A percentile compares a stretch with the other conserved stretches of the same genome.
Evolutionary conservation across 2,329 filamentous ascomycete genomes (phyloP).

Genomic region (Monosporascus sp.): DNA sequence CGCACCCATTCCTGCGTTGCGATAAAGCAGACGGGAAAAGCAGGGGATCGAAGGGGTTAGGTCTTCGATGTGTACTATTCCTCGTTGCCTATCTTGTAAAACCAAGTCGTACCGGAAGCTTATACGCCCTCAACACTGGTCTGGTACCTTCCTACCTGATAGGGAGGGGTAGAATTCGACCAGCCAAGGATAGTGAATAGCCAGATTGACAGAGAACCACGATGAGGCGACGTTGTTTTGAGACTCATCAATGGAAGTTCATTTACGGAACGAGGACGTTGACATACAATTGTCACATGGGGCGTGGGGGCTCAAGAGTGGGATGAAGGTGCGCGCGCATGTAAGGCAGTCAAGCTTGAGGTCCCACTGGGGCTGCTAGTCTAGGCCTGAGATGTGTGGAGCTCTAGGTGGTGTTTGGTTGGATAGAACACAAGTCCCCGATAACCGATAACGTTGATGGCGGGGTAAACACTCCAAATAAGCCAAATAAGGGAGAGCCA

Average conservation of each 20-base stretch:
- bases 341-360: background rate
- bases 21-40: background rate
- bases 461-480: background rate
- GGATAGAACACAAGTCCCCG: background rate
- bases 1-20: background rate
- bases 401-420: background rate
- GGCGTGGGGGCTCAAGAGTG: conserved; percentile 26
- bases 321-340: conserved; percentile 10
- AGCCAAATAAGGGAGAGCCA: no score
- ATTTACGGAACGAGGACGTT: conserved; percentile 28
- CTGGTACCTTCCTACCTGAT: no score
- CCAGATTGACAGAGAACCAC: conserved; percentile 7
- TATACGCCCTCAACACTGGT: no score
- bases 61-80: no score
- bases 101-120: no score
- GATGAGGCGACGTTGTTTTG: conserved; percentile 24
- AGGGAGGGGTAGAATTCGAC: no score
- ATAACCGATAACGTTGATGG: background rate
- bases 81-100: no score
- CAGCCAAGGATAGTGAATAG: background rate
- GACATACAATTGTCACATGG: conserved; percentile 13
- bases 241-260: conserved; percentile 21
- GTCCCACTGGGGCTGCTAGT: background rate
- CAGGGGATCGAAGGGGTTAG: background rate
- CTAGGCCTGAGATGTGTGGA: background rate